phyloP scores from a whole-genome alignment of 1,139 yeast species.

The Nakaseomyces bracarensis region DNA sequence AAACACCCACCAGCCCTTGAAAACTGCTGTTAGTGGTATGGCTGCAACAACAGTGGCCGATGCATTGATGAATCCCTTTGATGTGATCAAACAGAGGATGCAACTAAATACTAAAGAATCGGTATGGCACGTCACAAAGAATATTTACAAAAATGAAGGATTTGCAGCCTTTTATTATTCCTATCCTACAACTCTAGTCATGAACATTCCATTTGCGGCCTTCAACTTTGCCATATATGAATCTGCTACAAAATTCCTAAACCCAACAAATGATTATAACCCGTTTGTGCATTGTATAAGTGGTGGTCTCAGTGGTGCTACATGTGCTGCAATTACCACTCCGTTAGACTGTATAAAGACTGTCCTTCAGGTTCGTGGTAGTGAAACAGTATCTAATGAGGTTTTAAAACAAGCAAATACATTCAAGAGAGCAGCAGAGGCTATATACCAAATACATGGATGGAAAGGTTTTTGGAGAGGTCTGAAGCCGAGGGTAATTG shows the following conservation, averaged over 20 bases:
- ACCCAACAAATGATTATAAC: constrained; percentile 72
- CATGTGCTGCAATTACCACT: constrained; percentile 92
- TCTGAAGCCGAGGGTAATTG: constrained; percentile 80
- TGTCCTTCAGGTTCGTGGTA: constrained; percentile 53
- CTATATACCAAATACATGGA: constrained; percentile 62
- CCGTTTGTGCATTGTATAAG: constrained; percentile 88
- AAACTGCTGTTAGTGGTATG: constrained; percentile 86
- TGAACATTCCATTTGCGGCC: constrained; percentile 95
- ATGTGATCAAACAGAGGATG: constrained; percentile 85
- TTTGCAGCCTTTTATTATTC: constrained; percentile 77
- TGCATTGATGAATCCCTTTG: constrained; percentile 97
- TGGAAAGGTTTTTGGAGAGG: constrained; percentile 71
- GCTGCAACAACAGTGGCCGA: constrained; percentile 90
- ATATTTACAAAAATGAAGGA: constrained; percentile 70
- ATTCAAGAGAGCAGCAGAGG: constrained; percentile 61
- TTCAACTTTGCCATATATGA: constrained; percentile 92
- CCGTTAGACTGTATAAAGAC: constrained; percentile 96
- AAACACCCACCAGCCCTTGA: constrained; percentile 45
- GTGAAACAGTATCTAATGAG: constrained; percentile 35
- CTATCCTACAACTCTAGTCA: constrained; percentile 87
- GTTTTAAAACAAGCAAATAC: constrained; percentile 56
- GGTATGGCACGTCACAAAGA: constrained; percentile 34
- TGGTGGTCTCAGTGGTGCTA: constrained; percentile 94
- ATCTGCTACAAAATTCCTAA: constrained; percentile 63
- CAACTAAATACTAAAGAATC: constrained; percentile 39